Conservation (phyloP, 768 basidiomycete species). For the Lentinus brumalis region DNA sequence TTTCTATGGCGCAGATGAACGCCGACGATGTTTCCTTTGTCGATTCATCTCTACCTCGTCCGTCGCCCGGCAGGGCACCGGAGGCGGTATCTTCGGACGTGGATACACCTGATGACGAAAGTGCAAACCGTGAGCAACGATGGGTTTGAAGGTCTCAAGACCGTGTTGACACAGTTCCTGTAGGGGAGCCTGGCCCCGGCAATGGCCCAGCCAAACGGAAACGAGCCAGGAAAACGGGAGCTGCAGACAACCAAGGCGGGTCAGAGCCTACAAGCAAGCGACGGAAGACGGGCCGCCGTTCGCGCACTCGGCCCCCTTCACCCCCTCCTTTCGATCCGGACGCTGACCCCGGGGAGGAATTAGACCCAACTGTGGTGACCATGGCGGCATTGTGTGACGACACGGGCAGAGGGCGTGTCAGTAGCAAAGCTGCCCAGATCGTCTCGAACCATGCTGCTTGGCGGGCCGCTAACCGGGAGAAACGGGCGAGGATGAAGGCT, state of each 20-base stretch:
- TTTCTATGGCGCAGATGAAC: background rate
- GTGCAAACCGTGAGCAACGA: background rate
- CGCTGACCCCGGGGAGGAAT: conserved; percentile 70
- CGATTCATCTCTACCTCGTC: background rate
- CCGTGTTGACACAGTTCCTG: too few relatives aligned
- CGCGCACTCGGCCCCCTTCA: conserved; percentile 45
- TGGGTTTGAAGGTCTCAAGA: background rate
- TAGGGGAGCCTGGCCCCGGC: background rate
- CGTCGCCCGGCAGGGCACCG: background rate
- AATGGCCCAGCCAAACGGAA: background rate
- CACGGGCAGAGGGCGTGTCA: conserved; percentile 76
- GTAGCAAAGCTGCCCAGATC: conserved; percentile 75
- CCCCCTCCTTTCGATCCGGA: conserved; percentile 58
- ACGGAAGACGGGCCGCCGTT: conserved; percentile 36
- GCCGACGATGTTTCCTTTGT: background rate
- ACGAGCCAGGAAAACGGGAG: background rate
- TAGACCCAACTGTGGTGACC: conserved; percentile 82
- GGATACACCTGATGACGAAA: background rate
- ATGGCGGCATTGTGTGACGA: conserved; percentile 82
- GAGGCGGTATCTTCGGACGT: background rate
- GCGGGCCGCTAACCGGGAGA: conserved; percentile 70
- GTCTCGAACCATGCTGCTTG: conserved; percentile 69
- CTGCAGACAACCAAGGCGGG: conserved; percentile 1
- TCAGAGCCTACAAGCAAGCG: background rate
- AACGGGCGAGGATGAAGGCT: conserved; percentile 60